These are phyloP conservation scores for Avena atlantica DNA, from an alignment of 176 grass and related monocot genomes.

Conservation along the genomic window DNA sequence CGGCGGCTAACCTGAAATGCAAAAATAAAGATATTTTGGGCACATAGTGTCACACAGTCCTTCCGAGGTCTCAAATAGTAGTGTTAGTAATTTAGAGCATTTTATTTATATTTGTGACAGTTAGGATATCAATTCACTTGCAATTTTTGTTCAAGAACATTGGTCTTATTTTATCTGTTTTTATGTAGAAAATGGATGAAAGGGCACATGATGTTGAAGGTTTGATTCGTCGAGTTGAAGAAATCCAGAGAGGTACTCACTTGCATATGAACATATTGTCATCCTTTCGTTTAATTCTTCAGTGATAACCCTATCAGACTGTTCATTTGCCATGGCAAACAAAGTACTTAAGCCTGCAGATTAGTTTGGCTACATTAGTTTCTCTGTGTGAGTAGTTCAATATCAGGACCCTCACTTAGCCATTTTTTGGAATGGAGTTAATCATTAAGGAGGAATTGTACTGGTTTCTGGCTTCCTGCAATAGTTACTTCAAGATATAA, in stretches of 20 bases:
- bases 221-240: conserved; percentile 65
- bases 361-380: conserved; percentile 16
- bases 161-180: conserved; percentile 17
- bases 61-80: neutral
- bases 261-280: conserved; percentile 12
- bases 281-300: neutral
- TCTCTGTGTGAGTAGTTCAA: conserved; percentile 22
- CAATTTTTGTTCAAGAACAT: conserved; percentile 32
- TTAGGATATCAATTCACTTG: conserved; percentile 25
- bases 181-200: conserved; percentile 61
- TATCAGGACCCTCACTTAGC: neutral
- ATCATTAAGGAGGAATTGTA: neutral
- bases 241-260: conserved; percentile 73
- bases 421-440: neutral
- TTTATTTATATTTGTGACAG: conserved; percentile 13
- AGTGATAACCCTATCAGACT: conserved; percentile 10
- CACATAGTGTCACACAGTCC: neutral
- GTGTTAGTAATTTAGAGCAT: neutral
- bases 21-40: neutral
- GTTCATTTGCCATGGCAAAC: neutral
- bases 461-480: conserved; percentile 7
- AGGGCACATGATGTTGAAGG: conserved; percentile 51
- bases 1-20: neutral
- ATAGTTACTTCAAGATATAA: conserved; percentile 5
- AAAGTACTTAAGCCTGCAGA: conserved; percentile 17